These are phyloP conservation scores for Pittosporum tobira DNA, from an alignment of 129 eudicot species.

Conservation along the genomic window DNA sequence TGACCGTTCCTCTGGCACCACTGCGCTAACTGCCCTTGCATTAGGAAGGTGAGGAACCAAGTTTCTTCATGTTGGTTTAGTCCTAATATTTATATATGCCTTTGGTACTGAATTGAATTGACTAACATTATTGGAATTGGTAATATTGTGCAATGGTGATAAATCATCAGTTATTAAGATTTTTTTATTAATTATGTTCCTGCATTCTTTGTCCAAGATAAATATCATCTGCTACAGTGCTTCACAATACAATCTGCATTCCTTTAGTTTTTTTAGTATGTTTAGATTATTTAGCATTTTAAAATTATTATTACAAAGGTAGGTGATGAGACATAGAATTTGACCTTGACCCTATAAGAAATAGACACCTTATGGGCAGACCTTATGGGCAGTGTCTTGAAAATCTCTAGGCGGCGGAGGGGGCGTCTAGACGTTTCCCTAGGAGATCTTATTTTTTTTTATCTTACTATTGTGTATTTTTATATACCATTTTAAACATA, in stretches of 20 bases:
- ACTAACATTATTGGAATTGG: not conserved
- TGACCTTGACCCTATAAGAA: no score
- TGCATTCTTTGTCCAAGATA: no score
- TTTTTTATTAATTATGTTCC: not conserved
- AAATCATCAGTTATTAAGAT: not conserved
- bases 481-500: no score
- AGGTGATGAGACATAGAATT: no score
- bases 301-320: no score
- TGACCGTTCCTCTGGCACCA: constrained; percentile 76
- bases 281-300: no score
- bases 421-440: no score
- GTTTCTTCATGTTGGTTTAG: not conserved
- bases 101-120: not conserved
- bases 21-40: constrained; percentile 63
- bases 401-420: no score
- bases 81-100: not conserved
- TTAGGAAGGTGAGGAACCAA: constrained; percentile 54
- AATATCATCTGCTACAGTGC: not conserved
- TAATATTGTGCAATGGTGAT: not conserved
- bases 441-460: no score
- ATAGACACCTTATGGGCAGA: no score
- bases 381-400: no score
- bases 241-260: not conserved
- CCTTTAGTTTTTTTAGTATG: not conserved
- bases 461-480: no score